These are phyloP conservation scores for Peronospora destructor DNA, from an alignment of 352 stramenopile genomes.

Conservation along the genomic window DNA sequence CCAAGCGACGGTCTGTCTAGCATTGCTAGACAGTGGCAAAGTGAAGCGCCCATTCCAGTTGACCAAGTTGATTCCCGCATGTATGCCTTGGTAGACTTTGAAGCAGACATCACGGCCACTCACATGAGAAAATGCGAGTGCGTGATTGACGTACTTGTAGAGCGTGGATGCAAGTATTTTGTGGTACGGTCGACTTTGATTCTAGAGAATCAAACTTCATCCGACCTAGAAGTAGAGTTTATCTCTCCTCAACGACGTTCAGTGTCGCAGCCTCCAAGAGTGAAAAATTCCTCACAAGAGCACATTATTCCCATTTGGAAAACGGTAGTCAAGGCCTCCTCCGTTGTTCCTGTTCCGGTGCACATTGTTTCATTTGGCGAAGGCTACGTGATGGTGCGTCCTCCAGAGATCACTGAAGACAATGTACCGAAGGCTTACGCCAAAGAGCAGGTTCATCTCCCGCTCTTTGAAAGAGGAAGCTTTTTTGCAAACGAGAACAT, in stretches of 20 bases:
- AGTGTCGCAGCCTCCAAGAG: slow-evolving; percentile 30
- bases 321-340: slow-evolving; percentile 48
- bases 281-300: slow-evolving; percentile 22
- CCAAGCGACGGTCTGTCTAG: slow-evolving; percentile 27
- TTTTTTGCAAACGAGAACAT: slow-evolving; percentile 28
- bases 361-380: slow-evolving; percentile 68
- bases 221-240: slow-evolving; percentile 82
- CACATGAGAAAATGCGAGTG: slow-evolving; percentile 75
- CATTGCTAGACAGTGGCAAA: slow-evolving; percentile 50
- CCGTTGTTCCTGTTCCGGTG: slow-evolving; percentile 57
- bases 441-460: slow-evolving; percentile 63
- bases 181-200: slow-evolving; percentile 75
- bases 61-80: slow-evolving; percentile 80
- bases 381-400: slow-evolving; percentile 66
- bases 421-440: slow-evolving; percentile 57
- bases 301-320: slow-evolving; percentile 64
- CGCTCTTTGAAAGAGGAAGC: slow-evolving; percentile 52
- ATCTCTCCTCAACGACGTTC: slow-evolving; percentile 46
- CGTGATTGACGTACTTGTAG: slow-evolving; percentile 78
- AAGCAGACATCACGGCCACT: slow-evolving; percentile 37
- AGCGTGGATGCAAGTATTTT: slow-evolving; percentile 85
- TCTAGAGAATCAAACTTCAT: slow-evolving; percentile 79
- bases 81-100: slow-evolving; percentile 67
- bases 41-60: slow-evolving; percentile 67
- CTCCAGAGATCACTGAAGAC: slow-evolving; percentile 44